A percentile compares a stretch with the other conserved stretches of the same genome.
Evolutionary conservation across 345 rosid species (phyloP).

Genomic region (Noccaea bulbosa): DNA sequence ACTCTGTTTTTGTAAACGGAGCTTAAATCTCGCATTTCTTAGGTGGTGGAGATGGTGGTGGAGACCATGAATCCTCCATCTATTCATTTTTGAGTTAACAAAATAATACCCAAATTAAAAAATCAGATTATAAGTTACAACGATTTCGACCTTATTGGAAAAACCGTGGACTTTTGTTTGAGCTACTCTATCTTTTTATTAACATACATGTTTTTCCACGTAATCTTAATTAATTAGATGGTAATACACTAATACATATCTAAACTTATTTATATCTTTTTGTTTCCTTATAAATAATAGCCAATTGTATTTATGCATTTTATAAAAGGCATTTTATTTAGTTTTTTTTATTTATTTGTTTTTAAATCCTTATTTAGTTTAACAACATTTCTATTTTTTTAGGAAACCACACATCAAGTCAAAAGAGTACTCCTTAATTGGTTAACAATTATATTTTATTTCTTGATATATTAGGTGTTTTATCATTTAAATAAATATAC

Average conservation of each 20-base stretch:
- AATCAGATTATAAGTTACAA: conserved; percentile 24
- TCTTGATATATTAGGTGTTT: neutral
- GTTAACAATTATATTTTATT: neutral
- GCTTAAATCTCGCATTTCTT: conserved; percentile 44
- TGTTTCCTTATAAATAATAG: conserved; percentile 12
- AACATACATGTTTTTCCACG: conserved; percentile 5
- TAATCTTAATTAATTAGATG: conserved; percentile 12
- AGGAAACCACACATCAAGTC: too few relatives aligned
- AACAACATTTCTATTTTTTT: neutral
- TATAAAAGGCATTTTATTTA: conserved; percentile 13
- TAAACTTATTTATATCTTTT: conserved; percentile 2
- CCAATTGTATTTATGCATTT: neutral
- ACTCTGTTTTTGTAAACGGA: conserved; percentile 37
- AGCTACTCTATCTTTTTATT: neutral
- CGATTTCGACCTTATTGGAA: conserved; percentile 31
- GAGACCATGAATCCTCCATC: conserved; percentile 37
- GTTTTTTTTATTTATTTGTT: neutral
- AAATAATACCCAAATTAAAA: conserved; percentile 12
- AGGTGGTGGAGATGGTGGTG: conserved; percentile 39
- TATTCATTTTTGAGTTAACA: conserved; percentile 22
- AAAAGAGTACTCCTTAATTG: too few relatives aligned
- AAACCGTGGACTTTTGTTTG: conserved; percentile 39
- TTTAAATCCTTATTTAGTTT: conserved; percentile 5
- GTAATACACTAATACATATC: neutral
- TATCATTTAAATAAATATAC: neutral